Base-by-base conservation (phyloP, 306 rosid species). In the Castanea crenata region DNA sequence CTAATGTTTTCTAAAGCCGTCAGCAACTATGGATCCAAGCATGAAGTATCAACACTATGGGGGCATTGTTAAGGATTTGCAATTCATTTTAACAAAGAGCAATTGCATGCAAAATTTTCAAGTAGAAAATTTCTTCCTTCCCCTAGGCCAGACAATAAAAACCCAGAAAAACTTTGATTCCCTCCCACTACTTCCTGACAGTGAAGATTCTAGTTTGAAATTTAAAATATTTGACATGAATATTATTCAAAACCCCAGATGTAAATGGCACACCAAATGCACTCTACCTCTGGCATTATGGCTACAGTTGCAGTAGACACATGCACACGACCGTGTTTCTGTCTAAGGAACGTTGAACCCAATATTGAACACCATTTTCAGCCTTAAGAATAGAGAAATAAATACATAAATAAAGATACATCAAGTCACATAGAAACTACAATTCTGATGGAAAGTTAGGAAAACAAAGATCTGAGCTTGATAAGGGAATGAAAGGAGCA, bases 291-390 rank as follows among this genome's bases (percentile, higher is more conserved):
- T 32, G 98, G 97, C 99, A 93, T 95, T 83, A 95, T 95, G 58
- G 99, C 99, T 77, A 95, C 96, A 29, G 96, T 90, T 15, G 99
- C 99, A 76, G 98, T 95, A 74, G 99, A 95, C 74, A 98, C 93
- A 85, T 95, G 99, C 62, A 95, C 94, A 8, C 98, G 93, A 29
- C 98, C 99, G 99, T 58, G 97, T 68, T 82, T 95, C 99, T 58
- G 99, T 95, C 77, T 88, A 93, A 68, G 99, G 99, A 86, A 95
- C 99, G 97, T 81, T 95, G 99, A 81, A 95, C 98, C 72, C 99
- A 90, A 64, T 95, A 41, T 41, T 7, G 99, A 80, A 95, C 99
- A 74, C 99, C 99, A 69, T 88, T 91, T 83, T 95, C 99, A 70
- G 99, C 97, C 99, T 95, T 79, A 73, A 77, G 69, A 76, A 78